Evolutionary conservation across 1,139 yeast genomes (phyloP).

Genomic region (Dujonia santamariae): DNA sequence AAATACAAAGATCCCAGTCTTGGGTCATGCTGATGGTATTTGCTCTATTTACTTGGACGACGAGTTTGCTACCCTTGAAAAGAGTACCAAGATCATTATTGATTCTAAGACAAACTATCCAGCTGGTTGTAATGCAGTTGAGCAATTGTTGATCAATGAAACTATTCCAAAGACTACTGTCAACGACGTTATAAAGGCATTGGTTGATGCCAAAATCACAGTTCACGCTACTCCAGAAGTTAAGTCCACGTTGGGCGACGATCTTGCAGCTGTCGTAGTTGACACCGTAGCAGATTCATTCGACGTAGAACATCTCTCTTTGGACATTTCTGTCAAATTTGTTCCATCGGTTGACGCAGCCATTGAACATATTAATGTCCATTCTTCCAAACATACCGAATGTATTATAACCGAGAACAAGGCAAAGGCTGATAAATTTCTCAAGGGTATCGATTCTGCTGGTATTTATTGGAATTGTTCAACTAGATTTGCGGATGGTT

Average conservation of each 20-base stretch:
- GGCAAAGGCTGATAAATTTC: slow-evolving; percentile 66
- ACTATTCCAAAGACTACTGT: slow-evolving; percentile 38
- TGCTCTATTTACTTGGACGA: slow-evolving; percentile 84
- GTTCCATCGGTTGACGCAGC: slow-evolving; percentile 65
- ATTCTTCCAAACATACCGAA: slow-evolving; percentile 96
- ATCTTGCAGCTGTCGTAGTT: slow-evolving; percentile 18
- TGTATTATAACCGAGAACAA: slow-evolving; percentile 79
- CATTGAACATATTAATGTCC: slow-evolving; percentile 76
- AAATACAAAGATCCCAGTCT: slow-evolving; percentile 89
- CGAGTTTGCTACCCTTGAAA: slow-evolving; percentile 67
- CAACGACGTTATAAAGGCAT: slow-evolving; percentile 41
- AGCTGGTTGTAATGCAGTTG: slow-evolving; percentile 98
- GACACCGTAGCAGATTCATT: slow-evolving; percentile 60
- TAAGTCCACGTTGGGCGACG: slow-evolving; percentile 16
- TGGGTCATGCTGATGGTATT: slow-evolving; percentile 98
- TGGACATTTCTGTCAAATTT: slow-evolving; percentile 73
- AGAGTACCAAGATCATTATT: slow-evolving; percentile 70
- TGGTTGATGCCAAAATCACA: slow-evolving; percentile 66
- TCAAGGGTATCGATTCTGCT: slow-evolving; percentile 88
- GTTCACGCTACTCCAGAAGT: slow-evolving; percentile 64
- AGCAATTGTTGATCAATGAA: slow-evolving; percentile 71
- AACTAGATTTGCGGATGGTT: slow-evolving; percentile 97
- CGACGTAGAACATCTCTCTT: slow-evolving; percentile 76
- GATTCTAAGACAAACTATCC: slow-evolving; percentile 96
- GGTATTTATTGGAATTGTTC: slow-evolving; percentile 99